These are phyloP conservation scores for Fusarium sp. DNA, from an alignment of 2,329 filamentous ascomycete genomes.

Conservation along the genomic window DNA sequence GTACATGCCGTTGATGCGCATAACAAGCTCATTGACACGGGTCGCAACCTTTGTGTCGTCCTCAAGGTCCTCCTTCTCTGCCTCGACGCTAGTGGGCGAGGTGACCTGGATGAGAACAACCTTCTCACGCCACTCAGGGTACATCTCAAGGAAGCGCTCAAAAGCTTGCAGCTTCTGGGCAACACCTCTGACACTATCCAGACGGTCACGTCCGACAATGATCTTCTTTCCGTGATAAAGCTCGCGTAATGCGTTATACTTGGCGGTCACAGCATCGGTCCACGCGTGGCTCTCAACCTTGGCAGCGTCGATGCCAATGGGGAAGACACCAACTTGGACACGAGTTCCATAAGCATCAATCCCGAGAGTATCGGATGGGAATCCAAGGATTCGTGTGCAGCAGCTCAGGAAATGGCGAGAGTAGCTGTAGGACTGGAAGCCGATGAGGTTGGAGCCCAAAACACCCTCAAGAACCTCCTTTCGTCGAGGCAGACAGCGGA, in stretches of 20 bases:
- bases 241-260: constrained; percentile 78
- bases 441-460: constrained; percentile 90
- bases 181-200: constrained; percentile 92
- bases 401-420: constrained; percentile 95
- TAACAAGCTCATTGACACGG: constrained; percentile 90
- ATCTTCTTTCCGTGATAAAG: constrained; percentile 92
- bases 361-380: constrained; percentile 84
- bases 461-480: constrained; percentile 93
- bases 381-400: constrained; percentile 91
- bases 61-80: constrained; percentile 76
- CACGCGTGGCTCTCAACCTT: constrained; percentile 82
- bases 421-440: constrained; percentile 96
- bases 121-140: constrained; percentile 91
- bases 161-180: constrained; percentile 97
- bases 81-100: constrained; percentile 83
- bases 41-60: constrained; percentile 82
- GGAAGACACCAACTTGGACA: constrained; percentile 92
- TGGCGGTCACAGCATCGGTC: constrained; percentile 74
- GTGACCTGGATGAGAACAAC: constrained; percentile 96
- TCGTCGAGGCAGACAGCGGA: constrained; percentile 86
- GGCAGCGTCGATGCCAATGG: constrained; percentile 92
- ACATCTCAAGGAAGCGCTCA: constrained; percentile 88
- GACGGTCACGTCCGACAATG: constrained; percentile 92
- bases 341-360: constrained; percentile 91
- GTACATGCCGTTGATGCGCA: constrained; percentile 90